These are phyloP conservation scores for Allium cepa DNA, from an alignment of 106 monocot genomes.

Conservation along the genomic window DNA sequence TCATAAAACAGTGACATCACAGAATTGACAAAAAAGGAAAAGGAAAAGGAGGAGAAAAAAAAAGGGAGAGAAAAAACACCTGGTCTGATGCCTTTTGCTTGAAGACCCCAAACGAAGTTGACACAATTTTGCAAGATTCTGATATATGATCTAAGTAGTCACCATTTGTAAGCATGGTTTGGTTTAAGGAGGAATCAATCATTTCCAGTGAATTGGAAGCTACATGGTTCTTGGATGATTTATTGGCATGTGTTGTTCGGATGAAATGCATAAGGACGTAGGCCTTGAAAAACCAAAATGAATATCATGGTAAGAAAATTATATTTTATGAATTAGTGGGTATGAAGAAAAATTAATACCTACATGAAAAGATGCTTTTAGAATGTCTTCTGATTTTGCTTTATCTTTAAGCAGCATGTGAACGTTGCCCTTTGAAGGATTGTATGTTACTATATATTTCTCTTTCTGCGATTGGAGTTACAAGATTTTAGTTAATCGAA, in stretches of 20 bases:
- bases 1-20: too few relatives aligned
- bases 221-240: conserved; percentile 5
- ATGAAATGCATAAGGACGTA: conserved; percentile 66
- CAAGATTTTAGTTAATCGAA: too few relatives aligned
- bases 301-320: conserved; percentile 25
- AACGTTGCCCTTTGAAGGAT: conserved; percentile 75
- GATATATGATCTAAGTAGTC: conserved; percentile 46
- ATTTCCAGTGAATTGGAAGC: conserved; percentile 6
- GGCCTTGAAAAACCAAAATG: conserved; percentile 28
- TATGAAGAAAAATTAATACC: conserved; percentile 9
- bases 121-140: conserved; percentile 78
- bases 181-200: conserved; percentile 18
- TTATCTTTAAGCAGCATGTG: conserved; percentile 85
- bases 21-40: background rate
- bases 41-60: background rate
- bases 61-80: conserved; percentile 29
- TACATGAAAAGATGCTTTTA: conserved; percentile 85
- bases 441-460: conserved; percentile 87
- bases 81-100: conserved; percentile 78
- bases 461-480: conserved; percentile 44
- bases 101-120: conserved; percentile 62
- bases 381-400: conserved; percentile 80
- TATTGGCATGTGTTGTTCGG: conserved; percentile 36
- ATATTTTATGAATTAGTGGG: background rate
- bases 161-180: conserved; percentile 15